Conservation (phyloP, 1,284 basidiomycete species). For the Anthracocystis setariae region DNA sequence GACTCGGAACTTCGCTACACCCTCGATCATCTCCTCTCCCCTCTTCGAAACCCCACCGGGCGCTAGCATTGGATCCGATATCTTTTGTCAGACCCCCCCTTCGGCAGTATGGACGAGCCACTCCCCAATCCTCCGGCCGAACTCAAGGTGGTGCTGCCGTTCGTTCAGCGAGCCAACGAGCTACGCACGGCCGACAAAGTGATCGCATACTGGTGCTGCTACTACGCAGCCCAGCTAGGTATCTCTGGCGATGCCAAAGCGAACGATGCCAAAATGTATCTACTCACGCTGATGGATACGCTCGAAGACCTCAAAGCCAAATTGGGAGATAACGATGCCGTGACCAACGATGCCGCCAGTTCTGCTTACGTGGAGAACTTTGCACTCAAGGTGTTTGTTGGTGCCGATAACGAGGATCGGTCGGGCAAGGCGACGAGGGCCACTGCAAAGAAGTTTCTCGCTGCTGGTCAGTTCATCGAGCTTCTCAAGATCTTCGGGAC, state of each 20-base stretch:
- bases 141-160: slow-evolving; percentile 75
- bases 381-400: slow-evolving; percentile 84
- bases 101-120: slow-evolving; percentile 34
- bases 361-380: slow-evolving; percentile 93
- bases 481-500: slow-evolving; percentile 79
- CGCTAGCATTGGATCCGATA: not conserved
- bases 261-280: slow-evolving; percentile 73
- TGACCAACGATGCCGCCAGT: slow-evolving; percentile 83
- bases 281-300: slow-evolving; percentile 78
- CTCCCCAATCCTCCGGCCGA: slow-evolving; percentile 47
- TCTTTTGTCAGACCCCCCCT: not conserved
- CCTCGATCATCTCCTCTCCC: not conserved
- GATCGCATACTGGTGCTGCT: slow-evolving; percentile 93
- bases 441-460: slow-evolving; percentile 87
- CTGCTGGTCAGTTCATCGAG: slow-evolving; percentile 86
- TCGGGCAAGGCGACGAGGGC: slow-evolving; percentile 78
- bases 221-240: slow-evolving; percentile 88
- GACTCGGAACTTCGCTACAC: too few species aligned
- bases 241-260: slow-evolving; percentile 77
- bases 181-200: slow-evolving; percentile 82
- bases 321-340: slow-evolving; percentile 80
- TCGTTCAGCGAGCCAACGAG: slow-evolving; percentile 89
- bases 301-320: slow-evolving; percentile 84
- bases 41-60: not conserved
- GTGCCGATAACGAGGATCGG: slow-evolving; percentile 91